These are phyloP conservation scores for Apiospora saccharicola DNA, from an alignment of 2,329 filamentous ascomycete species.

Conservation along the genomic window DNA sequence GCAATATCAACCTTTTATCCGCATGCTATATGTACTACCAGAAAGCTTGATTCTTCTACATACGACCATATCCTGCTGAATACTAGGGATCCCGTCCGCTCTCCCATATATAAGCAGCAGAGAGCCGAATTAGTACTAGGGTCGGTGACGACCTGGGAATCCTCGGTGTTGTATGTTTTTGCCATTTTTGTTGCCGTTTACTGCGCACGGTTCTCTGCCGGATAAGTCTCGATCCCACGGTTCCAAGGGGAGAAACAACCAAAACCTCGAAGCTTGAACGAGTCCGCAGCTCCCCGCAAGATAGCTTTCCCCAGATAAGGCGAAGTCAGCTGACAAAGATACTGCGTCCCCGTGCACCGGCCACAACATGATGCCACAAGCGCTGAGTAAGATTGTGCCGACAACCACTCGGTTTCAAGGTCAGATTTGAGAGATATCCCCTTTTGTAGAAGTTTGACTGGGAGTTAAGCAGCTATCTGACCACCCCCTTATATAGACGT, in stretches of 20 bases:
- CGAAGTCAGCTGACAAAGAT: not conserved
- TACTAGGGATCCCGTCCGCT: no score
- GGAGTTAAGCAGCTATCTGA: not conserved
- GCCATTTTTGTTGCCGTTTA: no score
- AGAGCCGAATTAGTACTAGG: no score
- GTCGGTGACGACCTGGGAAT: no score
- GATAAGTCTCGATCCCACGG: no score
- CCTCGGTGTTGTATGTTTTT: no score
- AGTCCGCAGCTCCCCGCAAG: not conserved
- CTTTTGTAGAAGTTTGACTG: not conserved
- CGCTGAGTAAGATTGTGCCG: not conserved
- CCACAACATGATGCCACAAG: not conserved
- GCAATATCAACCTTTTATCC: no score
- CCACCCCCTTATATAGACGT: not conserved
- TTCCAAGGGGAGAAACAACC: not conserved
- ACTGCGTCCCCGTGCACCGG: not conserved
- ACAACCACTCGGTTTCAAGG: not conserved
- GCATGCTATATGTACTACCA: no score
- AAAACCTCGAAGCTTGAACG: not conserved
- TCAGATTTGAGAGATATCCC: not conserved
- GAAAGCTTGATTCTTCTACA: no score
- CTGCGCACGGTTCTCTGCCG: no score
- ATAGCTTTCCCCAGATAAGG: not conserved
- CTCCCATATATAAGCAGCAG: no score
- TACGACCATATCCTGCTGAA: no score